Percentiles rank a stretch among this genome's conserved stretches.
These are phyloP conservation scores for Cercospora zeina DNA, from an alignment of 2,329 filamentous ascomycete genomes.

Conservation along the genomic window DNA sequence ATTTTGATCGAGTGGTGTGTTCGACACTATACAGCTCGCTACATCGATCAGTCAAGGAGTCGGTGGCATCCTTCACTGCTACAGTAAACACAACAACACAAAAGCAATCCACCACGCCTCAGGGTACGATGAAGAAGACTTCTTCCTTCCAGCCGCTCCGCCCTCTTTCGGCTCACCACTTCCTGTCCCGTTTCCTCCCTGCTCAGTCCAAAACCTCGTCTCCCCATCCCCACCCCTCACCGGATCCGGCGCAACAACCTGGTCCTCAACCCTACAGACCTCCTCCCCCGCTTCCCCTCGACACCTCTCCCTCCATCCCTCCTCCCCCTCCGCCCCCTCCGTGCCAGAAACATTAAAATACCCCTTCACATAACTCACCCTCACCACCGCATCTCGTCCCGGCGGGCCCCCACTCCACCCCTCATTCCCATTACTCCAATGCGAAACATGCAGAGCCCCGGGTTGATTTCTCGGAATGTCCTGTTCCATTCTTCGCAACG, in stretches of 20 bases:
- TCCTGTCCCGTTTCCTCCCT: background rate
- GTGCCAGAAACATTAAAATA: constrained; percentile 68
- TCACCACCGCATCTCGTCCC: constrained; percentile 59
- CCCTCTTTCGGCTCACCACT: background rate
- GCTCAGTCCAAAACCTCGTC: constrained; percentile 25
- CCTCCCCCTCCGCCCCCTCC: background rate
- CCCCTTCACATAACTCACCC: constrained; percentile 69
- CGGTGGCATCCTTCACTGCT: background rate
- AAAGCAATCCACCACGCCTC: constrained; percentile 12
- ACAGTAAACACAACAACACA: background rate
- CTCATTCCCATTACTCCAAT: constrained; percentile 75
- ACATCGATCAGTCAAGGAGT: background rate
- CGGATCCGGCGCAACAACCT: constrained; percentile 24
- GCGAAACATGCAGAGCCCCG: constrained; percentile 69
- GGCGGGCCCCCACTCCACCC: constrained; percentile 73
- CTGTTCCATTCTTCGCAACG: constrained; percentile 56
- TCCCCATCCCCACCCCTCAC: constrained; percentile 19
- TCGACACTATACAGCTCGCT: background rate
- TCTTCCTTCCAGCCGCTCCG: background rate
- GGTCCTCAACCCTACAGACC: constrained; percentile 28
- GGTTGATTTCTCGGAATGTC: constrained; percentile 52
- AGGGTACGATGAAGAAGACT: background rate
- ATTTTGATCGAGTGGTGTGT: background rate
- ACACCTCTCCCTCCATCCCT: constrained; percentile 1
- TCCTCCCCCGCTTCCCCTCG: background rate